These are phyloP conservation scores for Fraxinus ornus DNA, from an alignment of 305 asterid species.

Conservation along the genomic window DNA sequence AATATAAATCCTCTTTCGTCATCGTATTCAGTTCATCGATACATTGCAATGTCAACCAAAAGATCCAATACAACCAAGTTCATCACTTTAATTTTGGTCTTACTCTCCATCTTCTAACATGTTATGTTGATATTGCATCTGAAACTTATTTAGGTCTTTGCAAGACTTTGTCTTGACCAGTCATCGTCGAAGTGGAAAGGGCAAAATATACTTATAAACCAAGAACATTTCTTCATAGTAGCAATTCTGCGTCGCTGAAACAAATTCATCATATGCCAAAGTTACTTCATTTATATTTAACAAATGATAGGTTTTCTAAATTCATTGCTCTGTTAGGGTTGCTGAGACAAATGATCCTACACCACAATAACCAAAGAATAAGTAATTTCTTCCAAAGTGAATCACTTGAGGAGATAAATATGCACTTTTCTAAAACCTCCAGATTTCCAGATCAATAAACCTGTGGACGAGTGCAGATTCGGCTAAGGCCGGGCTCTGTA, in stretches of 20 bases:
- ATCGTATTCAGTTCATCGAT: not conserved
- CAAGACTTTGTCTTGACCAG: no score
- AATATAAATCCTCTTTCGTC: not conserved
- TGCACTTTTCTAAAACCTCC: not conserved
- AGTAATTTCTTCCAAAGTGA: not conserved
- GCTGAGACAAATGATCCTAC: not conserved
- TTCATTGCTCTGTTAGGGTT: not conserved
- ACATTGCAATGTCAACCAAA: not conserved
- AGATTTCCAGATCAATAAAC: constrained; percentile 5
- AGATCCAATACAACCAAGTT: not conserved
- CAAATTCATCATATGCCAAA: not conserved
- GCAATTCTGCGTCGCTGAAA: not conserved
- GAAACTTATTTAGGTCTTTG: no score
- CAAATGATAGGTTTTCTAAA: not conserved
- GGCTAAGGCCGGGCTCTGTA: constrained; percentile 41
- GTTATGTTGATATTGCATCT: not conserved
- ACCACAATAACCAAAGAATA: not conserved
- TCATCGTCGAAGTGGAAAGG: not conserved
- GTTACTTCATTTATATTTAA: not conserved
- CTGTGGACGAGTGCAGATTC: constrained; percentile 20
- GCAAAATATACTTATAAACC: not conserved
- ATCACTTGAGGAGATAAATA: not conserved
- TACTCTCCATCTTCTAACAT: not conserved
- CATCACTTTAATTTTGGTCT: not conserved
- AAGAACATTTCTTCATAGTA: not conserved